phyloP scores from a whole-genome alignment of 148 eudicot species.

The Limonium bicolor region DNA sequence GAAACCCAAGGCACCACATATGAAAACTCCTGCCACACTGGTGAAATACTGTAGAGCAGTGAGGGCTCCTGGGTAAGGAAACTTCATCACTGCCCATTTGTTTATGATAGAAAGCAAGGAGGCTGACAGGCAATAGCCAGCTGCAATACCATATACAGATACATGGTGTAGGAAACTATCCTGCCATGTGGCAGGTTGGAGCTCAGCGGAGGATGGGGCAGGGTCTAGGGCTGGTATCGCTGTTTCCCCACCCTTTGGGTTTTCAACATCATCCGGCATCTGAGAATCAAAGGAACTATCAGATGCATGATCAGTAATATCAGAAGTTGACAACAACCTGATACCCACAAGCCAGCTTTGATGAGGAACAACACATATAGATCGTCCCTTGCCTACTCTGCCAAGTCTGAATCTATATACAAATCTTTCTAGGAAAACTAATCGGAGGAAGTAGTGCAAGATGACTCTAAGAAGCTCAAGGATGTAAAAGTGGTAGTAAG shows the following conservation, averaged over 20 bases:
- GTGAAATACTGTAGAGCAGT: conserved; percentile 92
- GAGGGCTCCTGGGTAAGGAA: conserved; percentile 89
- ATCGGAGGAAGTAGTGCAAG: no score
- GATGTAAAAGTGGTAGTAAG: no score
- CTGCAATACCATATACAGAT: conserved; percentile 79
- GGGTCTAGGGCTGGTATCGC: conserved; percentile 14
- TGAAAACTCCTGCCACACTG: conserved; percentile 66
- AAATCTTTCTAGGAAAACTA: no score
- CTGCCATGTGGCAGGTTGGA: conserved; percentile 38
- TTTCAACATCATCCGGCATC: conserved; percentile 57
- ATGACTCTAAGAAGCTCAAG: no score
- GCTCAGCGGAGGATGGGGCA: conserved; percentile 19
- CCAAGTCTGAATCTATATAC: no score
- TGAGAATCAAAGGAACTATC: no score
- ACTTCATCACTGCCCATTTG: conserved; percentile 95
- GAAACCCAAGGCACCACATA: conserved; percentile 49
- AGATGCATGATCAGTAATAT: no score
- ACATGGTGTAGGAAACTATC: conserved; percentile 50
- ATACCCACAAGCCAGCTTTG: no score
- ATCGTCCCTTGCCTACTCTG: no score
- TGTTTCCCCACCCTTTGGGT: conserved; percentile 25
- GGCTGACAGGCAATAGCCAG: conserved; percentile 89
- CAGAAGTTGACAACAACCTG: no score
- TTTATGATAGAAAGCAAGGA: conserved; percentile 85
- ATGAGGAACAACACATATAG: no score